Base-by-base conservation (phyloP, 2,329 filamentous ascomycete genomes). In the Sodiomyces alkalinus region DNA sequence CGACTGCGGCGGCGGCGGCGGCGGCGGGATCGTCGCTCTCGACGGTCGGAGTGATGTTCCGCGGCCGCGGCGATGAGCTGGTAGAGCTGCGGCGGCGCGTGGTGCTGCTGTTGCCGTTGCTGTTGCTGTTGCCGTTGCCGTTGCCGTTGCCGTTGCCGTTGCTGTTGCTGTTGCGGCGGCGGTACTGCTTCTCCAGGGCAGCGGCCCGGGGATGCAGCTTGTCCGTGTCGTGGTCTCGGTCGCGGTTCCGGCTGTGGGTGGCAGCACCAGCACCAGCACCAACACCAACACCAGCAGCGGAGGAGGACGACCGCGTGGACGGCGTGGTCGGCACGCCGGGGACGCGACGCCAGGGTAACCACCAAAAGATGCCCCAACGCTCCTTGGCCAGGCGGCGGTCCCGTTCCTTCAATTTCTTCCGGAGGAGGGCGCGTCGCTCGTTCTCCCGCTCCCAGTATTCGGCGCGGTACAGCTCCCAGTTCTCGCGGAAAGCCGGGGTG, bases 381-480 rank as follows among this genome's bases (percentile, higher is more conserved):
- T 74, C 61, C 43, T 70, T 73, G 9, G 77, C 74, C 21, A 81
- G 55, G 35, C 77, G 72, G 12, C 67, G 64, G 41, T 86, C 75
- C 18, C 70, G 67, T 28, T 73, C 66, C 36, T 74, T 69, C 27
- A 93, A 58, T 45, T 80, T 80, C 23, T 64, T 47, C 22, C 82
- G 68, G 15, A 94, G 59, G 32, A 80, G 57, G 3, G 77, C 69
- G 9, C 90, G 74, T 3, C 87, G 75, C 50, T 92, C 83, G 46
- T 98, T 98, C 51, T 98, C 90, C 35, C 76, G 76, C 42, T 94
- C 87, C 90, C 90, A 98, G 54, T 94, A 98, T 35, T 94, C 86
- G 19, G 78, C 75, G 29, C 90, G 70, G 53, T 92, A 98, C 11
- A 87, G 64, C 46, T 98, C 90, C 90, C 90, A 98, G 39, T 93